Base-by-base conservation (phyloP, 2,329 filamentous ascomycete species). In the Colletotrichum lindemuthianum region DNA sequence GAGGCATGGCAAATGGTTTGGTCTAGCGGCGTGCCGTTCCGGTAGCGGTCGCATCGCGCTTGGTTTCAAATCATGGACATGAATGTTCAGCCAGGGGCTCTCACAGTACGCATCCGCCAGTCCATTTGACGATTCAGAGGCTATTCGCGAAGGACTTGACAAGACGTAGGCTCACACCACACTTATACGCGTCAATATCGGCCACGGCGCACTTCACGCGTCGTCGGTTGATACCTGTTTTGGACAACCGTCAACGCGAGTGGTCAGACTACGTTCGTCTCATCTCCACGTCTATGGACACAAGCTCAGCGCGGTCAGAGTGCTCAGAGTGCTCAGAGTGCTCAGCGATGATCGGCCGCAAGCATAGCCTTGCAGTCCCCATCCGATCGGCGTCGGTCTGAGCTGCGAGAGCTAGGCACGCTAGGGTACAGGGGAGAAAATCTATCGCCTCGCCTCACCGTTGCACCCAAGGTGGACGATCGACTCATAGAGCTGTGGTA, bases 391-490 rank as follows among this genome's bases (percentile, higher is more conserved):
- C 43, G 41, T 24, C 37, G 51, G 53, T 49, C 49, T 53, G 59
- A 13, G 43, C 49, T 53, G 59, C 16, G 43, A 52, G 16, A 50
- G 16, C 59, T 44, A n/a, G n/a, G n/a, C n/a, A n/a, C n/a, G n/a
- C n/a, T n/a, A 65, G 63, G 63, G 59, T 48, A 15, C 59, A 40
- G 52, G 63, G 40, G 55, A 63, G 59, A 63, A 63, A 53, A 63
- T 57, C 59, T 61, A 51, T 52, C 53, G 59, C 11, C 58, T 52
- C 53, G 59, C 11, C 33, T 53, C 59, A 54, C 43, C 43, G 59
- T 64, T 36, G 36, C 59, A 45, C 43, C 64, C 52, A 37, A 41
- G 52, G 51, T 65, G 59, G 61, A 53, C 40, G 40, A 52, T 24
- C 24, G 4, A 24, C 24, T 24, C 24, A 24, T 4, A 4, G 24